Base-by-base conservation (phyloP, 805 yeast genomes). In the Candida railenensis region DNA sequence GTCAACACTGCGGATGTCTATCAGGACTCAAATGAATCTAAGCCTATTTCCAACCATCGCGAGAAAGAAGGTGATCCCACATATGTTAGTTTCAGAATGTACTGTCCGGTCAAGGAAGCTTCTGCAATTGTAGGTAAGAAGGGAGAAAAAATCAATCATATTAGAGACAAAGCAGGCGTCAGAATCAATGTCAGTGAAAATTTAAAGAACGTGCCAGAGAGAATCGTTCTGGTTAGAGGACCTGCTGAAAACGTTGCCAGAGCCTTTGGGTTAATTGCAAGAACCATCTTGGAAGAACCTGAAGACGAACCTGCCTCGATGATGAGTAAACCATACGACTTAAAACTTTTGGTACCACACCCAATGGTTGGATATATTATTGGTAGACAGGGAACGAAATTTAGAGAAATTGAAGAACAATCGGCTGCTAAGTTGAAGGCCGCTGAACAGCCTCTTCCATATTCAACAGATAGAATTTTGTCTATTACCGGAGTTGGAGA, bases 401-500 rank as follows among this genome's bases (percentile, higher is more conserved):
- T 89, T 58, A 74, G 88, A 53, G 92, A 88, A 62, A 87, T 89
- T 51, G 96, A 89, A 63, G 90, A 85, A 46, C 76, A 77, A 50
- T 86, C 94, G 14, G 90, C 92, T 2, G 91, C 96, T 2, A 75
- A 79, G 47, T 72, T 89, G 46, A 78, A 76, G 53, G 94, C 95
- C 2, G 87, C 85, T 20, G 89, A 85, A 37, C 79, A 80, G 40
- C 78, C 83, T 14, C 67, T 89, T 53, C 87, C 94, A 1, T 78
- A 77, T 49, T 85, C 92, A 0, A 87, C 90, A 14, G 96, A 89
- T 61, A 74, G 96, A 48, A 72, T 86, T 18, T 68, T 89, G 41
- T 74, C 82, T 20, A 77, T 89, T 5, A 71, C 77, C 3, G 96
- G 96, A 4, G 92, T 87, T 12, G 89, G 90, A 1, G 96, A 89